Evolutionary conservation across 139 green algal species (phyloP), one percentile per base, ranked within the genome.

Genomic region (Nannochloris sp.): DNA sequence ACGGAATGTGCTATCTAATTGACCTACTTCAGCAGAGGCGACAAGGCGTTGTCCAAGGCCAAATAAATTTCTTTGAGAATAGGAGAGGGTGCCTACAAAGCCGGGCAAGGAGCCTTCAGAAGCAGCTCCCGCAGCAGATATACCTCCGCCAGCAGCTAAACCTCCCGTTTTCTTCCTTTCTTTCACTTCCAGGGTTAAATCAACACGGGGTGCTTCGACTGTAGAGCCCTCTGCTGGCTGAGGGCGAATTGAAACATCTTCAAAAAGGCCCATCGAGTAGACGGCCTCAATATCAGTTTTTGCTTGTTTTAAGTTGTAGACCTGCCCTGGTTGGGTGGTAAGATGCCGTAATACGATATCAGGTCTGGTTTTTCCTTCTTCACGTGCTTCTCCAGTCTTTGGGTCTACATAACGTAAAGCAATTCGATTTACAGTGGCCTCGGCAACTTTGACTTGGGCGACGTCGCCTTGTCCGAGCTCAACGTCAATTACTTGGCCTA

Each of bases 211-310:
- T 27, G 19, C 47, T 6, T 48, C 48, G 2, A 65, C 27, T 4
- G 79, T 90, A 44, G 71, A 83, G 60, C 84, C 80, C 25, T 90
- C 81, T n/a, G 86, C 78, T n/a, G 91, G 82, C 36, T 85, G 66
- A 0, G 89, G 89, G 29, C 87, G 54, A 39, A 98, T 87, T 64
- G 85, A 91, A 38, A 97, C 89, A 67, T 98, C 92, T 46, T 97
- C 92, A 74, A 95, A 96, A 34, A 97, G 74, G 10, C 92, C 92
- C 61, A 90, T 96, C 56, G 71, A 72, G 68, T 94, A 96, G 9
- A 98, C 77, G n/a, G 75, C 79, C 32, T 95, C 89, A 12, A 97
- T 87, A 79, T 98, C 92, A 10, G 65, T 56, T 63, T 84, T 77
- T 23, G 87, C 88, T 46, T 87, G 65, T 51, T 73, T 66, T 65